Percentiles rank a stretch among this genome's conserved stretches.
Evolutionary conservation across 768 basidiomycete species (phyloP).

Genomic region (Amanita rubescens): DNA sequence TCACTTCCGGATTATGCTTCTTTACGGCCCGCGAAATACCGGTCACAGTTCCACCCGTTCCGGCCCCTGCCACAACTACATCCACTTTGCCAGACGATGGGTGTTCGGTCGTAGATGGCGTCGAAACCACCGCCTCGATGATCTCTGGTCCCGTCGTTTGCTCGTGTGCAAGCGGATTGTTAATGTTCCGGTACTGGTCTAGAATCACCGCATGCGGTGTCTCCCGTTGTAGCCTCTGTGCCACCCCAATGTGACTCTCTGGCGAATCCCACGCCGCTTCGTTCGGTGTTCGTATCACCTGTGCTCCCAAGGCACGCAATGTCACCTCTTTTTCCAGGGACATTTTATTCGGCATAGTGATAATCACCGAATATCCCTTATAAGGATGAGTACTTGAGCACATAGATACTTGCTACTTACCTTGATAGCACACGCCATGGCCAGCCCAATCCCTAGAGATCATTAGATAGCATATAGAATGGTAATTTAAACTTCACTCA

Average conservation of each 20-base stretch:
- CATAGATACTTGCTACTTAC: no score
- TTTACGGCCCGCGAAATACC: conserved; percentile 77
- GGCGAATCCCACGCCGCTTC: conserved; percentile 85
- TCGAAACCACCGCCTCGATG: conserved; percentile 63
- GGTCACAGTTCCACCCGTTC: conserved; percentile 94
- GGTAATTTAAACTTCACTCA: no score
- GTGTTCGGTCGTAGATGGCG: conserved; percentile 46
- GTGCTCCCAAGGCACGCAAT: conserved; percentile 86
- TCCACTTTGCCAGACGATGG: conserved; percentile 75
- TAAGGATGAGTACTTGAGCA: conserved; percentile 72
- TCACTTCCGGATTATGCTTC: conserved; percentile 61
- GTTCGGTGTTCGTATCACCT: conserved; percentile 90
- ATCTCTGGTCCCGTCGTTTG: conserved; percentile 89
- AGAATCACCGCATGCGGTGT: conserved; percentile 86
- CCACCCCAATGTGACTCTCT: conserved; percentile 90
- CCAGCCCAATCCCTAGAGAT: conserved; percentile 80
- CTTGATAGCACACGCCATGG: conserved; percentile 91
- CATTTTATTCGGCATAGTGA: conserved; percentile 94
- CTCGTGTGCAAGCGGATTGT: conserved; percentile 92
- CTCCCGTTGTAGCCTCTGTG: conserved; percentile 62
- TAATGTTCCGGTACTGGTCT: conserved; percentile 83
- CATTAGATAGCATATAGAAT: not conserved
- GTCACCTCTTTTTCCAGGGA: conserved; percentile 91
- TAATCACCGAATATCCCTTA: conserved; percentile 90
- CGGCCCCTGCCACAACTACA: conserved; percentile 78